These are phyloP conservation scores for Populus hybrid DNA, from an alignment of 441 rosid species.

Conservation along the genomic window DNA sequence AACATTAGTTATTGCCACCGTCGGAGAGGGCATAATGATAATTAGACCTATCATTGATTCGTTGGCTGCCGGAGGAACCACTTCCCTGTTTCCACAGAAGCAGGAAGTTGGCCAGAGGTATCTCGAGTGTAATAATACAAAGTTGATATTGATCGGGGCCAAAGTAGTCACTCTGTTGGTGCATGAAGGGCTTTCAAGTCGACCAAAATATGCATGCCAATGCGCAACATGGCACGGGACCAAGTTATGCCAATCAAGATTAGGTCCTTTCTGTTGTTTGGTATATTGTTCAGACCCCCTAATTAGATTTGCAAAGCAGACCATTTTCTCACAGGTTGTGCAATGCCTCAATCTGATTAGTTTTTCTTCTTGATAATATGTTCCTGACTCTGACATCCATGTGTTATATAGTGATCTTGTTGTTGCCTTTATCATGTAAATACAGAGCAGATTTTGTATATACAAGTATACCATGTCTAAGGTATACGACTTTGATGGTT, in stretches of 20 bases:
- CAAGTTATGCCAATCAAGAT: too few species aligned
- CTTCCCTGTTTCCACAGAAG: background rate
- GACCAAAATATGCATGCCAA: too few species aligned
- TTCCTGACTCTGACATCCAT: background rate
- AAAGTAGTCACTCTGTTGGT: background rate
- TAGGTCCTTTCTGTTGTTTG: too few species aligned
- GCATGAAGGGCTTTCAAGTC: background rate
- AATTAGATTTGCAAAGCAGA: background rate
- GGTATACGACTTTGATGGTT: background rate
- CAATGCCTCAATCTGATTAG: background rate
- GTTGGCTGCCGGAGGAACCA: constrained; percentile 33
- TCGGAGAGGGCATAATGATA: constrained; percentile 47
- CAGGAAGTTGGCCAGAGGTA: background rate
- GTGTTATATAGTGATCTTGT: too few species aligned
- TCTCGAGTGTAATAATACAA: background rate
- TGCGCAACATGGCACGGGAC: too few species aligned
- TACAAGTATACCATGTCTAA: background rate
- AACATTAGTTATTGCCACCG: constrained; percentile 28
- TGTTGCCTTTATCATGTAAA: background rate
- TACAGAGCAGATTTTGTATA: background rate
- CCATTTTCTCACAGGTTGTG: background rate
- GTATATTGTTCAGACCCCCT: background rate
- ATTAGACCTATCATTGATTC: constrained; percentile 52
- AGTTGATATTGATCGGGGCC: background rate
- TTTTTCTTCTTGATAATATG: background rate